phyloP scores from a whole-genome alignment of 2,329 filamentous ascomycete genomes.

The Epichloe sp. region DNA sequence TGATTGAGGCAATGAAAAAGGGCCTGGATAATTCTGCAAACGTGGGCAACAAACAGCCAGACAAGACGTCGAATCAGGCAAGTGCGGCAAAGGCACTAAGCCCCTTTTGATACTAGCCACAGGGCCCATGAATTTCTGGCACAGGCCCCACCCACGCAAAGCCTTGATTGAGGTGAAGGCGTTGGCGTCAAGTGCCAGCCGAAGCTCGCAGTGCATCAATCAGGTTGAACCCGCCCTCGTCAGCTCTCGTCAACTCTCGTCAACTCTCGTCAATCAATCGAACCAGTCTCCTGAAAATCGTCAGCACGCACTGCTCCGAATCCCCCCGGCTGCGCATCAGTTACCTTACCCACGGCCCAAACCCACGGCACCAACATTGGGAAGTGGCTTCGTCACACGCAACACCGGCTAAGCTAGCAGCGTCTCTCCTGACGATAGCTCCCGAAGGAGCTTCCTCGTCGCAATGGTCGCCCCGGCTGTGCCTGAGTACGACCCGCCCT shows the following conservation, averaged over 20 bases:
- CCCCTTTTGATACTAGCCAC: neutral
- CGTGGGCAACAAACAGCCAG: no score
- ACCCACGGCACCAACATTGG: neutral
- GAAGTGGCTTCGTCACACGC: neutral
- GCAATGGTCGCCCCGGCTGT: slow-evolving; percentile 63
- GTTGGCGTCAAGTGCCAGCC: neutral
- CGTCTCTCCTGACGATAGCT: slow-evolving; percentile 2
- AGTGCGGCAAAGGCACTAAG: neutral
- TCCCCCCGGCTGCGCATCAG: neutral
- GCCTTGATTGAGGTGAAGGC: neutral
- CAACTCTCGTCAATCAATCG: neutral
- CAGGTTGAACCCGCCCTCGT: neutral
- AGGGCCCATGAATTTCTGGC: neutral
- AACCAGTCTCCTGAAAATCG: neutral
- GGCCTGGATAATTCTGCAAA: no score
- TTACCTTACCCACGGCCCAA: neutral
- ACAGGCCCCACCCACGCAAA: neutral
- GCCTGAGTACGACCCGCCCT: slow-evolving; percentile 46
- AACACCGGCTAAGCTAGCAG: neutral
- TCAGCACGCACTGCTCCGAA: neutral
- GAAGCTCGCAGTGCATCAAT: neutral
- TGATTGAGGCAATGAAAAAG: no score
- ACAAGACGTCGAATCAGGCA: neutral
- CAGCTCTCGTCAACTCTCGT: neutral
- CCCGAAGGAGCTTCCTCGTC: slow-evolving; percentile 13